Conservation (phyloP, 2,329 filamentous ascomycete species). For the Colletotrichum sp. region DNA sequence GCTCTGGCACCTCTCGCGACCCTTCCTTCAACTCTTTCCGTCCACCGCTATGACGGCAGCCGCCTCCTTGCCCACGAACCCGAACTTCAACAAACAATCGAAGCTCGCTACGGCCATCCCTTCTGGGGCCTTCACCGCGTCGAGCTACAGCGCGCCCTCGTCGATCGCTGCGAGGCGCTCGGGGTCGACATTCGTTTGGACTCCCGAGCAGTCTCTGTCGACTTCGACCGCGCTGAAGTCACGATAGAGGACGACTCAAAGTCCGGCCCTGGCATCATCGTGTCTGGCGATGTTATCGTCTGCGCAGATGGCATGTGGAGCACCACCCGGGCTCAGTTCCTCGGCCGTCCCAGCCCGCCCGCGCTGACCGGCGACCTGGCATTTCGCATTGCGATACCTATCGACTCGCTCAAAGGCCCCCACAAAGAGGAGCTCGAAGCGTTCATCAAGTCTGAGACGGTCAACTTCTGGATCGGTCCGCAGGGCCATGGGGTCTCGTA, state of each 20-base stretch:
- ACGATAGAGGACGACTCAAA: slow-evolving; percentile 25
- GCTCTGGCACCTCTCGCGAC: slow-evolving; percentile 15
- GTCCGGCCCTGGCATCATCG: slow-evolving; percentile 23
- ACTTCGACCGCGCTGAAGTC: slow-evolving; percentile 26
- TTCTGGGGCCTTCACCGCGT: slow-evolving; percentile 56
- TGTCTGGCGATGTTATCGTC: slow-evolving; percentile 48
- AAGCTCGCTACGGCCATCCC: slow-evolving; percentile 28
- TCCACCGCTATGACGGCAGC: slow-evolving; percentile 23
- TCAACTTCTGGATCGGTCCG: slow-evolving; percentile 61
- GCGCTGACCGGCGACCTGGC: slow-evolving; percentile 60
- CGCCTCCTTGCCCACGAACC: slow-evolving; percentile 20
- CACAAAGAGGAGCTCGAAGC: slow-evolving; percentile 39
- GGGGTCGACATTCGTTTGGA: slow-evolving; percentile 34
- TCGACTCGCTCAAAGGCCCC: slow-evolving; percentile 50
- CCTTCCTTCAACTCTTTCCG: slow-evolving; percentile 18
- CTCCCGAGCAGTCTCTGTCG: slow-evolving; percentile 2
- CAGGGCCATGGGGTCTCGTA: slow-evolving; percentile 55
- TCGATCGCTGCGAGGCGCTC: slow-evolving; percentile 40
- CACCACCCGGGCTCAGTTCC: slow-evolving; percentile 46
- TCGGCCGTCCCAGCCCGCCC: slow-evolving; percentile 48
- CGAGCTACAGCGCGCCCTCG: slow-evolving; percentile 48
- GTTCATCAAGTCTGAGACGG: slow-evolving; percentile 49
- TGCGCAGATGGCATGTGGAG: slow-evolving; percentile 55
- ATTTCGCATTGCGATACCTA: slow-evolving; percentile 56
- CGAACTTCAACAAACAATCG: slow-evolving; percentile 6